Base-by-base conservation (phyloP, 768 basidiomycete genomes). In the Mycena alexandri region DNA sequence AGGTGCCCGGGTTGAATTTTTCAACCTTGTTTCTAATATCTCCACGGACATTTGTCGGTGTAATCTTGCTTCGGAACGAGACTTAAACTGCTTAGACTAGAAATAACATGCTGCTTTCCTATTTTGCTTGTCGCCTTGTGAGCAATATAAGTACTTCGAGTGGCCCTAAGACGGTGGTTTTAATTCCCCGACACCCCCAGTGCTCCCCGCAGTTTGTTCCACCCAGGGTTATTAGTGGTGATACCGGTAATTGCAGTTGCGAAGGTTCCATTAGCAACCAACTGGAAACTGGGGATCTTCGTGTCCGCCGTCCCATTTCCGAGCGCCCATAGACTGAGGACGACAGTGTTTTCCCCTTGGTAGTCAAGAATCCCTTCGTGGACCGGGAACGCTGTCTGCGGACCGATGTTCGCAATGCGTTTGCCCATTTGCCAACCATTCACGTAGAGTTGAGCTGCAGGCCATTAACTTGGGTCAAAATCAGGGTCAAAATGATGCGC, bases 391-490 rank as follows among this genome's bases (percentile, higher is more conserved):
- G 63, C 65, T n/a, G 62, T 71, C 52, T 71, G 70, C 22, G 70
- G 70, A 3, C 84, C 84, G 1, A 85, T 77, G 69, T 85, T 82
- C 17, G 79, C 79, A 7, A 83, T 76, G 41, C 82, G 76, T 74
- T 88, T 89, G 25, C 88, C 89, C 79, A 87, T 86, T 78, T 85
- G 83, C 89, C 89, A 89, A 5, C 88, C 88, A 56, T 89, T 89
- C 61, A 90, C 85, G 60, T 85, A 89, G 38, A 89, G 72, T 42
- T 71, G 70, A 12, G 63, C 70, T 71, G 50, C 14, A 25, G 2
- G 36, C 38, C 25, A 21, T 7, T 12, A 44, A 43, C 29, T 24
- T 12, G 22, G 41, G 17, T 33, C 14, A 33, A 82, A 75, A 21
- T 83, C 82, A 24, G 86, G n/a, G 9, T 16, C 21, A 14, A 25